Conservation (phyloP, 202 grass and related monocot species). For the Setaria viridis region DNA sequence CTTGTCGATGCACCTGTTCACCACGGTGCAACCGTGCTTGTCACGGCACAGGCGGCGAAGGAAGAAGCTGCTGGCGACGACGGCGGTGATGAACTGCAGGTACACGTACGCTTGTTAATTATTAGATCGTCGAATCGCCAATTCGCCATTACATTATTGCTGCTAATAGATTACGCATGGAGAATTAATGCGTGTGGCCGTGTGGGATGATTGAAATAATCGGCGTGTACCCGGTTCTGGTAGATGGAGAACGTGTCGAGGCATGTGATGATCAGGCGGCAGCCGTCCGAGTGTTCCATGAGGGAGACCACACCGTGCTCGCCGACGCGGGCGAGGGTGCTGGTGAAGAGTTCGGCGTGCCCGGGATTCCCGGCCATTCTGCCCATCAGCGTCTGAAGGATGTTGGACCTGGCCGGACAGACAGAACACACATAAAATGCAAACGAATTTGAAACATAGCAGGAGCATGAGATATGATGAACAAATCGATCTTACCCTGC, state of each 20-base stretch:
- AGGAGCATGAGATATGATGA: background rate
- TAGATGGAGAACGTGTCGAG: background rate
- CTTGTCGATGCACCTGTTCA: conserved; percentile 18
- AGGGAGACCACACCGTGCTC: background rate
- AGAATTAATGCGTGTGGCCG: too few species aligned
- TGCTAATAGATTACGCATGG: background rate
- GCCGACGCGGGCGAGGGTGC: conserved; percentile 23
- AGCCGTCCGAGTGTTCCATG: conserved; percentile 20
- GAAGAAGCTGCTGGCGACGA: background rate
- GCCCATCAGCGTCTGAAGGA: conserved; percentile 32
- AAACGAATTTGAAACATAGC: background rate
- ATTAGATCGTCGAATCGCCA: background rate
- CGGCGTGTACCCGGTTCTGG: conserved; percentile 28
- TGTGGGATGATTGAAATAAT: background rate
- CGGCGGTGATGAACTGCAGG: conserved; percentile 30
- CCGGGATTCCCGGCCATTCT: background rate
- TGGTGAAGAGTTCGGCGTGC: background rate
- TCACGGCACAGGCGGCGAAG: background rate
- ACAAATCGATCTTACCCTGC: conserved; percentile 16
- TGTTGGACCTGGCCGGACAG: conserved; percentile 16
- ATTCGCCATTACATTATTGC: too few species aligned
- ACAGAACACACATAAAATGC: background rate
- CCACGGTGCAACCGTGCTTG: conserved; percentile 26
- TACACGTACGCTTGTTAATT: too few species aligned
- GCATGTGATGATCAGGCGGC: conserved; percentile 16